These are phyloP conservation scores for Eucalyptus sp. DNA, from an alignment of 345 rosid genomes.

Conservation along the genomic window DNA sequence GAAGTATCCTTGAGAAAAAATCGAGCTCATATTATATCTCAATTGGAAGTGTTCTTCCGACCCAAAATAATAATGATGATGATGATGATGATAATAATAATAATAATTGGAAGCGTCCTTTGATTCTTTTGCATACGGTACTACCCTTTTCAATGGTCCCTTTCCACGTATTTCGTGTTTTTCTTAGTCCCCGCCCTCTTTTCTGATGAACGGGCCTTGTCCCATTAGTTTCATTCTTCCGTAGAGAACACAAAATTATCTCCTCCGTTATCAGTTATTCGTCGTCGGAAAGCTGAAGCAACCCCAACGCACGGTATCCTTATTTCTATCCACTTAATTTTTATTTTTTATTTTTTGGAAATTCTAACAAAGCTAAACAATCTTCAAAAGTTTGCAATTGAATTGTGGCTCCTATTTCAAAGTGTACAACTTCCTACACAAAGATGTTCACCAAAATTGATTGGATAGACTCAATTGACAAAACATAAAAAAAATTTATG, in stretches of 20 bases:
- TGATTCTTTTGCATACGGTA: not conserved
- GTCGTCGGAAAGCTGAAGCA: not conserved
- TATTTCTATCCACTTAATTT: not conserved
- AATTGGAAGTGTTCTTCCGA: not conserved
- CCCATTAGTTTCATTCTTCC: not conserved
- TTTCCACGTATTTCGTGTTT: not conserved
- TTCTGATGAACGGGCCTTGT: not conserved
- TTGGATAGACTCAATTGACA: not conserved
- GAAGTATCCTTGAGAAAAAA: not conserved
- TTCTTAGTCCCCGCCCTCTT: not conserved
- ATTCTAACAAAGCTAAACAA: not conserved
- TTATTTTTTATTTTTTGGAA: not conserved
- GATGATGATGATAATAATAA: too few relatives aligned
- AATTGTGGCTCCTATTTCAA: not conserved
- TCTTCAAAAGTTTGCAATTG: not conserved
- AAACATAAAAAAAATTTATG: rapidly evolving
- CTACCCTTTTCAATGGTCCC: not conserved
- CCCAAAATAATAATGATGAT: not conserved
- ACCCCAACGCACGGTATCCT: not conserved
- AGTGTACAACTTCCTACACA: not conserved
- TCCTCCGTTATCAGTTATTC: not conserved
- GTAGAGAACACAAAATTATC: not conserved
- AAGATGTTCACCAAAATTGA: not conserved
- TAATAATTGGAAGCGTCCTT: not conserved
- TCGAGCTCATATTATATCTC: not conserved